Base-by-base conservation (phyloP, 2,329 filamentous ascomycete species). In the Botrytis pseudocinerea region DNA sequence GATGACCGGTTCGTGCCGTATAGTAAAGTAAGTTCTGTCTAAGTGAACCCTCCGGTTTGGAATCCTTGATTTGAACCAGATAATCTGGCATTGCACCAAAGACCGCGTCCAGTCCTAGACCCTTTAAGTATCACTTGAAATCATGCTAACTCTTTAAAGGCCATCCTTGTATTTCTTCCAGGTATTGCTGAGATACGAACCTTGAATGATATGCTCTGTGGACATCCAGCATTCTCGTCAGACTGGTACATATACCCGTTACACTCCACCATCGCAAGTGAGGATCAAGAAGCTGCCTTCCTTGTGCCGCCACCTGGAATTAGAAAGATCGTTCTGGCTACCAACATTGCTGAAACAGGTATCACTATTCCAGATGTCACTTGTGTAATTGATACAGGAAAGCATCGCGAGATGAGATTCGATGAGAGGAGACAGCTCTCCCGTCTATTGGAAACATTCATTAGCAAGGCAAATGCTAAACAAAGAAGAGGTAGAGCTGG, bases 321-420 rank as follows among this genome's bases (percentile, higher is more conserved):
- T 73, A 89, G 95, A 75, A 99, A 99, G 83, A 96, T 99, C 76
- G 95, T 99, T 2, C 87, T 99, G 71, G 95, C 96, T 2, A 99
- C 96, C 22, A 99, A 99, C 80, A 99, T 99, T 81, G 96, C 96
- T 7, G 96, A 99, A 82, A 99, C 96, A 0, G 96, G 96, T 84
- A 97, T 99, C 80, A 99, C 96, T 0, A 99, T 99, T 76, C 96
- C 96, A 1, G 96, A 99, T 80, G 93, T 99, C 44, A 98, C 96
- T 0, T 97, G 95, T 78, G 96, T 99, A 63, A 92, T 99, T 73
- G 96, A 99, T 82, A 95, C 94, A 0, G 96, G 96, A 73, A 98
- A 97, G 82, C 95, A 98, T 82, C 94, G 97, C 77, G 95, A 97
- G 82, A 98, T 98, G 95, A 87, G 95, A 42, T 98, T 97, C 78